phyloP scores from a whole-genome alignment of 2,329 filamentous ascomycete genomes.

The Sordariomycetes sp. region DNA sequence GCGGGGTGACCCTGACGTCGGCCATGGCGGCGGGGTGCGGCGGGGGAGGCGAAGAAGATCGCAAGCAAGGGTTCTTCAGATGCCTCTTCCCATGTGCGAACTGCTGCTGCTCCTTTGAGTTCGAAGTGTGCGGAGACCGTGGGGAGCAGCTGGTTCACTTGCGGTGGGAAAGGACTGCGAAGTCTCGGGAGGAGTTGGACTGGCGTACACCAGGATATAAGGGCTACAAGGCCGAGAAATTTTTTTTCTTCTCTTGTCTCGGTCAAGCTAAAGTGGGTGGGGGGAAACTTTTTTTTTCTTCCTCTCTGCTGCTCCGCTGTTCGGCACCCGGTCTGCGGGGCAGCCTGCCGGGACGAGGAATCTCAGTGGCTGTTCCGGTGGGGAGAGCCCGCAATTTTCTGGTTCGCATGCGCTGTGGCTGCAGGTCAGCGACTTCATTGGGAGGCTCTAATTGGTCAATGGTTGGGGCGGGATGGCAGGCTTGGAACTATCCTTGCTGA shows the following conservation, averaged over 20 bases:
- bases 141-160: neutral
- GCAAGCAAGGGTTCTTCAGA: conserved; percentile 2
- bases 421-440: neutral
- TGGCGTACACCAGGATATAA: conserved; percentile 6
- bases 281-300: neutral
- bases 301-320: neutral
- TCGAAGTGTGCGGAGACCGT: neutral
- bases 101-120: neutral
- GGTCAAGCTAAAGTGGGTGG: neutral
- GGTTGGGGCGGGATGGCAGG: neutral
- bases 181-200: neutral
- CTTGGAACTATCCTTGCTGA: neutral
- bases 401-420: neutral
- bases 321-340: neutral
- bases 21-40: conserved; percentile 14
- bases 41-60: neutral
- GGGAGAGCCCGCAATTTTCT: neutral
- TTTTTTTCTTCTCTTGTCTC: conserved; percentile 14
- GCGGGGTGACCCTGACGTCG: conserved; percentile 28
- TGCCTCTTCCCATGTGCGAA: conserved; percentile 2
- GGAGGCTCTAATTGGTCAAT: neutral
- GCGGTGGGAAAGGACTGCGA: neutral
- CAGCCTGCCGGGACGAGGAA: neutral
- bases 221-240: conserved; percentile 10
- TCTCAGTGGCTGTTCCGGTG: neutral